A percentile compares a stretch with the other conserved stretches of the same genome.
These are phyloP conservation scores for Globisporangium radiosum DNA, from an alignment of 352 stramenopile species.

Conservation along the genomic window DNA sequence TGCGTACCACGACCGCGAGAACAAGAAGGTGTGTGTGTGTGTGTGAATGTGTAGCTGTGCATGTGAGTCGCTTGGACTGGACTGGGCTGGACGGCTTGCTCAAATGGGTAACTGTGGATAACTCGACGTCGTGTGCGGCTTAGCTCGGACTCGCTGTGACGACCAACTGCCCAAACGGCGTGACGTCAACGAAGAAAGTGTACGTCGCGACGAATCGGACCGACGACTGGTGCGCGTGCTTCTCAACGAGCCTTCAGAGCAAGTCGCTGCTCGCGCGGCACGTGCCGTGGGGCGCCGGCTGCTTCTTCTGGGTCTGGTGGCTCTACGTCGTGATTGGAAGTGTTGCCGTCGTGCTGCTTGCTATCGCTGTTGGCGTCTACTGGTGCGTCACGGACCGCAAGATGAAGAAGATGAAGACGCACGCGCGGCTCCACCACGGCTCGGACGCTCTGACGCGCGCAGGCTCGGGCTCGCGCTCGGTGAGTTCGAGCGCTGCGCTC, in stretches of 20 bases:
- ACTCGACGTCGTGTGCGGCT: neutral
- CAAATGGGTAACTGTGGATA: neutral
- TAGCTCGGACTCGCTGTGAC: slow-evolving; percentile 60
- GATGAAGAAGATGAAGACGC: slow-evolving; percentile 34
- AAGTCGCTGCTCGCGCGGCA: slow-evolving; percentile 50
- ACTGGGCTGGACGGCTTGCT: neutral
- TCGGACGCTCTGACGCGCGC: slow-evolving; percentile 19
- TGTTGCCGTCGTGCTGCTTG: slow-evolving; percentile 48
- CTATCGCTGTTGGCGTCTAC: slow-evolving; percentile 47
- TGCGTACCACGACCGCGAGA: slow-evolving; percentile 62
- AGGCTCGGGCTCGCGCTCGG: slow-evolving; percentile 26
- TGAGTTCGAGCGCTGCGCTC: slow-evolving; percentile 16
- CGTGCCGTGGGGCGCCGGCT: slow-evolving; percentile 50
- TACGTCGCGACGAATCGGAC: slow-evolving; percentile 29
- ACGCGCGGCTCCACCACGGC: slow-evolving; percentile 15
- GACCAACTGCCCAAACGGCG: slow-evolving; percentile 70
- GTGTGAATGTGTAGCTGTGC: no score
- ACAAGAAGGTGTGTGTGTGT: slow-evolving; percentile 23
- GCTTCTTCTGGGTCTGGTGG: slow-evolving; percentile 86
- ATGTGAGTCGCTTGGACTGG: no score
- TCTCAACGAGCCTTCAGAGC: slow-evolving; percentile 50
- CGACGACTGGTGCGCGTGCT: slow-evolving; percentile 63
- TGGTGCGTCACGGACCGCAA: slow-evolving; percentile 41
- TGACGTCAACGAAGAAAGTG: slow-evolving; percentile 72
- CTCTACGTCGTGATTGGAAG: slow-evolving; percentile 75